Conservation (phyloP, 2,329 filamentous ascomycete genomes). For the Sclerotinia spermophila region DNA sequence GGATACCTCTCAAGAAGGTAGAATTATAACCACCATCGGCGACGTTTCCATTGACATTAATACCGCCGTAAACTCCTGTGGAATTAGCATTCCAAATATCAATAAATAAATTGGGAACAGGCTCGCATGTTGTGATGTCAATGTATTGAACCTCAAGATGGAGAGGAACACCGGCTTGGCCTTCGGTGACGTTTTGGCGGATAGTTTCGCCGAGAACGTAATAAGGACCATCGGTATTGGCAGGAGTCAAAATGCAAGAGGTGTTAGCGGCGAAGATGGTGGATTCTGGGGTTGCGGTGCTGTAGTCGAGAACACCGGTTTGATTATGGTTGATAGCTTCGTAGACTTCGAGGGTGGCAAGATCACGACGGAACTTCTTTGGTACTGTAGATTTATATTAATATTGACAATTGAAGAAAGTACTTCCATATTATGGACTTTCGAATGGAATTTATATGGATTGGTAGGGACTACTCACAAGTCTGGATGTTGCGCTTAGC, state of each 20-base stretch:
- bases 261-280: conserved; percentile 41
- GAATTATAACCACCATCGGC: conserved; percentile 33
- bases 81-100: conserved; percentile 43
- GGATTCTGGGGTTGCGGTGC: conserved; percentile 11
- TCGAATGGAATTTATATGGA: background rate
- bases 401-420: background rate
- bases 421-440: background rate
- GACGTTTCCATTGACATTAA: conserved; percentile 20
- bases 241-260: conserved; percentile 49
- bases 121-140: conserved; percentile 42
- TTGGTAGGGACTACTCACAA: background rate
- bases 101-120: conserved; percentile 36
- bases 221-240: conserved; percentile 53
- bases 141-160: conserved; percentile 52
- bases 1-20: conserved; percentile 42
- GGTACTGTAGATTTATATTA: conserved; percentile 1
- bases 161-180: conserved; percentile 47
- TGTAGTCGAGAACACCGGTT: conserved; percentile 15
- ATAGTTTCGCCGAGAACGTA: conserved; percentile 40
- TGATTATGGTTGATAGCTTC: conserved; percentile 21
- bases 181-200: conserved; percentile 46
- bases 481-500: conserved; percentile 9
- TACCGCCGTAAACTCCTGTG: conserved; percentile 41
- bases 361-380: conserved; percentile 18
- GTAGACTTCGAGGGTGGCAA: conserved; percentile 14